Conservation (phyloP, 2,329 filamentous ascomycete genomes). For the Curvularia eragrostidis region DNA sequence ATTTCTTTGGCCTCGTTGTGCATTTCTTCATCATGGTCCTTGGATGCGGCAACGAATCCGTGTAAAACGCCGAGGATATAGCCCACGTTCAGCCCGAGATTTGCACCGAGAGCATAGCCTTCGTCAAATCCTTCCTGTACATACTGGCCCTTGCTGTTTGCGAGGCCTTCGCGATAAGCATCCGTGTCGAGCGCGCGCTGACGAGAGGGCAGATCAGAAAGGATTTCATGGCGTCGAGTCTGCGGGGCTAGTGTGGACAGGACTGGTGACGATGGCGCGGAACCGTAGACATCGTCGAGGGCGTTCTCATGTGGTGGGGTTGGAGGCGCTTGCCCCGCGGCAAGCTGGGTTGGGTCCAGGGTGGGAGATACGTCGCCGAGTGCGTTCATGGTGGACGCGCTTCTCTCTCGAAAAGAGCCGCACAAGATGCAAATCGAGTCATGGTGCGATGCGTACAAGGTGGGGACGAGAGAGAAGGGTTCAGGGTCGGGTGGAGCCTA, state of each 20-base stretch:
- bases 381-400: conserved; percentile 21
- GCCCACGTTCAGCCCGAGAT: conserved; percentile 76
- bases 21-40: conserved; percentile 33
- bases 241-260: conserved; percentile 14
- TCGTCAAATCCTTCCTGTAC: conserved; percentile 92
- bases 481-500: conserved; percentile 22
- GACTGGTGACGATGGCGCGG: conserved; percentile 50
- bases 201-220: conserved; percentile 76
- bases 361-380: conserved; percentile 36
- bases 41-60: conserved; percentile 65
- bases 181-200: conserved; percentile 79
- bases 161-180: conserved; percentile 89
- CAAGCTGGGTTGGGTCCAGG: conserved; percentile 35
- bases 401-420: background rate
- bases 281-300: conserved; percentile 58
- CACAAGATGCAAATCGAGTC: conserved; percentile 10
- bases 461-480: conserved; percentile 17
- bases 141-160: conserved; percentile 73
- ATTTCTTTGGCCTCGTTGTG: conserved; percentile 38
- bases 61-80: conserved; percentile 79
- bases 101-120: conserved; percentile 83
- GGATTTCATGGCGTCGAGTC: conserved; percentile 51
- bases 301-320: conserved; percentile 44
- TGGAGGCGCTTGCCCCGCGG: conserved; percentile 40
- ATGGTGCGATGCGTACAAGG: conserved; percentile 14